Evolutionary conservation across 2,329 filamentous ascomycete genomes (phyloP), one percentile per base, ranked within the genome.

Genomic region (Rachicladosporium sp.): DNA sequence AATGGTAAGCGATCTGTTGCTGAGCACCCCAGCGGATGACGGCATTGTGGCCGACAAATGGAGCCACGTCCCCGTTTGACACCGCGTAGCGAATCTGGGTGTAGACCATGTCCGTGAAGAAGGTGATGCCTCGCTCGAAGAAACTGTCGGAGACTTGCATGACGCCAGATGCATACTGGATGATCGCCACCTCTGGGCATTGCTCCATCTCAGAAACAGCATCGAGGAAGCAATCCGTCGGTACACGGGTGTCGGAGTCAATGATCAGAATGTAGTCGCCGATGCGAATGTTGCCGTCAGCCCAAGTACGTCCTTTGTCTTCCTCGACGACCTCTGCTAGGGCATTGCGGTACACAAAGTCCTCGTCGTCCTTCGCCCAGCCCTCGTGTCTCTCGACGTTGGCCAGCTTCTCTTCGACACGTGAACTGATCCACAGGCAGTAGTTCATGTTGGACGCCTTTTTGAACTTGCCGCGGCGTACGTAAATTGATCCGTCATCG

Each of bases 181-280:
- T 74, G 54, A 86, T 85, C 38, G 78, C 82, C 36, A 88, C 82
- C 48, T 87, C 76, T 2, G 80, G 81, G 2, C 77, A 82, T 53
- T 80, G 77, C 54, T 87, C 80, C 81, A 88, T 85, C 54, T 89
- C 83, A 36, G 78, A 84, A 35, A 83, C 81, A 32, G 81, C 81
- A 52, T 88, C 82, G 4, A 88, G 68, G 44, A 89, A 68, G 53
- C 83, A 89, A 59, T 88, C 83, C 31, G 70, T 64, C 1, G 83
- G 83, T 2, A 86, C 81, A 60, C 81, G 80, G 23, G 82, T 87
- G 59, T 87, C 82, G 2, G 81, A 86, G 63, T 86, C 81, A 54
- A 86, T 82, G 43, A 88, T 65, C 27, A 83, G 66, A 43, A 88
- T 84, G 59, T 87, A 88, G 61, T 93, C 85, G 41, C 86, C 86